phyloP scores from a whole-genome alignment of 1,284 basidiomycete species.

The Trichosporon asahii region DNA sequence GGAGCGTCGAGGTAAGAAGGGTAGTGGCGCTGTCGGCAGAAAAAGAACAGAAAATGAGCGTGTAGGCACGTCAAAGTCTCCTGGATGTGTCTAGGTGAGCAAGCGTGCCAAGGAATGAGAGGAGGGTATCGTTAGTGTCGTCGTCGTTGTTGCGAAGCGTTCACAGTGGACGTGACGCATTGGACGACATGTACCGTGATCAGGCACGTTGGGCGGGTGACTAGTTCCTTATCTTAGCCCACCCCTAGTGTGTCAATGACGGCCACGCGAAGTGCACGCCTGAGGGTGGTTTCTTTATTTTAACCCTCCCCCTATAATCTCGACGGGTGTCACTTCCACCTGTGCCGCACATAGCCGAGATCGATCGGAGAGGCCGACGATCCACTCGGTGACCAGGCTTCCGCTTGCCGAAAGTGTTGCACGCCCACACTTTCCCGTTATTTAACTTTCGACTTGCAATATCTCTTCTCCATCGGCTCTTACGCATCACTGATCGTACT shows the following conservation, averaged over 20 bases:
- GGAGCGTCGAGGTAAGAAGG: neutral
- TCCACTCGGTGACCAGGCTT: conserved; percentile 7
- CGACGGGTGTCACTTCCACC: neutral
- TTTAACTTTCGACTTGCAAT: neutral
- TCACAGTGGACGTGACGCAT: neutral
- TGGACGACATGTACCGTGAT: neutral
- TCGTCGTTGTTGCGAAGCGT: neutral
- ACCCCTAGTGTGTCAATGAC: neutral
- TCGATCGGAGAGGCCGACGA: conserved; percentile 10
- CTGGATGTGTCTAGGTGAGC: neutral
- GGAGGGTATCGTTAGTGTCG: neutral
- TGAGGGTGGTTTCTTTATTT: too few species aligned
- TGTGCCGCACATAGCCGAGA: conserved; percentile 5
- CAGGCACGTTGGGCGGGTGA: neutral
- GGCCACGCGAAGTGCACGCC: neutral
- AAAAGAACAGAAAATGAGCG: neutral
- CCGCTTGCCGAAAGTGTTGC: neutral
- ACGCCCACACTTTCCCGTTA: neutral
- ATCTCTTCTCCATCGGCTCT: neutral
- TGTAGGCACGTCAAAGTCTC: neutral
- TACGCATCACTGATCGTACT: neutral
- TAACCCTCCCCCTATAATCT: neutral
- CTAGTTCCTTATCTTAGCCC: neutral
- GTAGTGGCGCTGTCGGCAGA: neutral
- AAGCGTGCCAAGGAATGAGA: neutral